phyloP scores from a whole-genome alignment of 805 yeast genomes.

The Ascoidea tarda region DNA sequence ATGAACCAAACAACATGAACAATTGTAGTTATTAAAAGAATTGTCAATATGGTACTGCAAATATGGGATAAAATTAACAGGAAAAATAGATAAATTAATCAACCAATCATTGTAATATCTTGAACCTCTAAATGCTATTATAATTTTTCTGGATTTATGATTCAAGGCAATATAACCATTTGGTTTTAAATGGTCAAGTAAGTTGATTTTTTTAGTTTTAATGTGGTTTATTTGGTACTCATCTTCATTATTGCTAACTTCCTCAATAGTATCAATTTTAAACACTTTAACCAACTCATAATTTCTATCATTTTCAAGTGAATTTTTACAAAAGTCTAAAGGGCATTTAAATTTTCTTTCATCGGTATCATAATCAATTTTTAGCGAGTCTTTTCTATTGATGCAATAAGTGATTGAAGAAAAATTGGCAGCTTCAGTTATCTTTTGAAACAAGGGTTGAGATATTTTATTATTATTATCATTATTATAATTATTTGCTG shows the following conservation, averaged over 20 bases:
- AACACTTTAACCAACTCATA: neutral
- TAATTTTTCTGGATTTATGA: slow-evolving; percentile 24
- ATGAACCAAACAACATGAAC: slow-evolving; percentile 45
- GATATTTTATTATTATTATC: too few relatives aligned
- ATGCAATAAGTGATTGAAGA: neutral
- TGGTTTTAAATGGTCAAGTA: too few relatives aligned
- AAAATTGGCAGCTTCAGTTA: neutral
- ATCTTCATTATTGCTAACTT: neutral
- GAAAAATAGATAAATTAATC: slow-evolving; percentile 37
- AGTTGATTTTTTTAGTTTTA: neutral
- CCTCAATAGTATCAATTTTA: neutral
- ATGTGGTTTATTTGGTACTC: neutral
- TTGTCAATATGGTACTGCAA: neutral
- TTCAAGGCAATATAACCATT: slow-evolving; percentile 39
- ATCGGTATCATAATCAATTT: too few relatives aligned
- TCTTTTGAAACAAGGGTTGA: too few relatives aligned
- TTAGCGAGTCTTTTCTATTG: neutral
- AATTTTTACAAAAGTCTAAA: neutral
- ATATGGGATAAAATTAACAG: slow-evolving; percentile 23
- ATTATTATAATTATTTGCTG: too few relatives aligned
- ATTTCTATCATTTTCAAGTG: too few relatives aligned
- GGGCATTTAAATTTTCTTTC: neutral
- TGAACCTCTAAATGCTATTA: slow-evolving; percentile 51
- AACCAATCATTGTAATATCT: slow-evolving; percentile 49
- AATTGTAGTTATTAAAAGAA: slow-evolving; percentile 11